Evolutionary conservation across 805 yeast species (phyloP).

Genomic region (Candida lessepsii): DNA sequence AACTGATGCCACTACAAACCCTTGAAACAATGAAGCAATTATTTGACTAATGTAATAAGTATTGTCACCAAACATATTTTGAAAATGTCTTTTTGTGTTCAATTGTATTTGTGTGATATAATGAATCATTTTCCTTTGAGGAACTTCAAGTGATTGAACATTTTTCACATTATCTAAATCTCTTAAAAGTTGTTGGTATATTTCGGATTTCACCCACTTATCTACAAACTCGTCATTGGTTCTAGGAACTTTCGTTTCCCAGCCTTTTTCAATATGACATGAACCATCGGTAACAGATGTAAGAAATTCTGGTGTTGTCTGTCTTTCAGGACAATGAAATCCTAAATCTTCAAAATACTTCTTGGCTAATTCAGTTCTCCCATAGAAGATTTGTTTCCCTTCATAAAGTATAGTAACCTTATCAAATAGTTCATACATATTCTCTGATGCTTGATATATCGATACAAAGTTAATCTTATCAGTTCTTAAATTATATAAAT

Average conservation of each 20-base stretch:
- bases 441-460: slow-evolving; percentile 49
- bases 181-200: slow-evolving; percentile 25
- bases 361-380: slow-evolving; percentile 40
- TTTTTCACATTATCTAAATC: slow-evolving; percentile 21
- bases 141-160: not conserved
- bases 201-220: slow-evolving; percentile 56
- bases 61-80: not conserved
- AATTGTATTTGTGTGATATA: not conserved
- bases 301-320: slow-evolving; percentile 63
- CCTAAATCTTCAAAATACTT: slow-evolving; percentile 58
- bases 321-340: slow-evolving; percentile 55
- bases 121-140: not conserved
- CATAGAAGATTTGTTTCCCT: slow-evolving; percentile 46
- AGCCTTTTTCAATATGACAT: slow-evolving; percentile 51
- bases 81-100: slow-evolving; percentile 1
- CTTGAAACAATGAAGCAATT: slow-evolving; percentile 18
- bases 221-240: slow-evolving; percentile 55
- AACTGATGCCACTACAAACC: slow-evolving; percentile 58
- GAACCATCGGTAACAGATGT: slow-evolving; percentile 64
- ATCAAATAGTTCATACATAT: slow-evolving; percentile 46
- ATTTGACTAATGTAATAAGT: slow-evolving; percentile 1
- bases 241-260: slow-evolving; percentile 49
- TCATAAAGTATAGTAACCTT: slow-evolving; percentile 44
- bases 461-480: slow-evolving; percentile 40
- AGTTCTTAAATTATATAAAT: slow-evolving; percentile 43